Base-by-base conservation (phyloP, 306 rosid genomes). In the Glycine soja region DNA sequence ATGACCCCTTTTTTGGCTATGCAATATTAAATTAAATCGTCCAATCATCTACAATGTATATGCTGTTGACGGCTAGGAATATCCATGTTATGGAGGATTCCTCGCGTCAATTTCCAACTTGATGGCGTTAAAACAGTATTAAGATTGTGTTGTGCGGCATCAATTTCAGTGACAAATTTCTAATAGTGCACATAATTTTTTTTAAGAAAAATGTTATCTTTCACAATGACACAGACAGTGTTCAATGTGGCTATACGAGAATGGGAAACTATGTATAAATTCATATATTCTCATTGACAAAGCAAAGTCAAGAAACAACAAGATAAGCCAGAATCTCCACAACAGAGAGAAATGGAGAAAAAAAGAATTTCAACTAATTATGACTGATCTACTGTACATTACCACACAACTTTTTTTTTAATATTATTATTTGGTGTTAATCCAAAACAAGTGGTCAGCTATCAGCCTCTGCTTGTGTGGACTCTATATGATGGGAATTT, bases 41-140 rank as follows among this genome's bases (percentile, higher is more conserved):
- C 86, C 85, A 76, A 77, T 86, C 61, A 80, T 0, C 45, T 57
- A 38, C n/a, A 4, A 30, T 77, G 36, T 72, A 57, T 80, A 58
- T 87, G 89, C 83, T 72, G 58, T 46, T 76, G 85, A 70, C 72
- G 81, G 67, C 85, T 79, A 43, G 76, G 86, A 82, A 86, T 86
- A 82, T 82, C 72, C 86, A 50, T 70, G 80, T 36, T 24, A 45
- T 57, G 54, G 73, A 72, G 38, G 79, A 78, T 65, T 72, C 77
- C 51, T 58, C 13, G 3, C 47, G 80, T 81, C 85, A 73, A 50
- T 72, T 74, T 70, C 75, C 78, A 74, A 67, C 53, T 66, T 67
- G 56, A 65, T 57, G 16, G 32, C 12, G 15, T 65, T 19, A 47
- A 80, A 77, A 64, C 40, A 71, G 72, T 72, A 80, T 75, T 59